Evolutionary conservation across 2,329 filamentous ascomycete species (phyloP), one percentile per base, ranked within the genome.

Genomic region (Fusarium sp.): DNA sequence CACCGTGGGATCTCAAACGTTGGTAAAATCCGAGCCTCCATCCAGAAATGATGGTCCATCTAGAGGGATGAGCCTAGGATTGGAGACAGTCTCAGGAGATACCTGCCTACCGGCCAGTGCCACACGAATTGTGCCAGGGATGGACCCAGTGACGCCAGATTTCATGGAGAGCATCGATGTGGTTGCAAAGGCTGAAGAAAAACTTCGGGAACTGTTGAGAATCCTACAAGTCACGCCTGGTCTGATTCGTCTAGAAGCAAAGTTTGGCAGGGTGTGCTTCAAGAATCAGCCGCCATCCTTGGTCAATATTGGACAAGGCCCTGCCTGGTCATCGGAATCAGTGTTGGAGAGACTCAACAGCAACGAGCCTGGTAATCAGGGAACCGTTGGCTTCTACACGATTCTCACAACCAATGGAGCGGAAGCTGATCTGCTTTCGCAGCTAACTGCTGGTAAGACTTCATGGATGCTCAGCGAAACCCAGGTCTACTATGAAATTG

Each of bases 231-330:
- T 75, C 9, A 69, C 67, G 0, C 77, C 81, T 8, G 81, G 81
- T 2, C 59, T 63, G 9, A 38, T 81, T 16, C 71, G 66, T 7
- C 47, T 82, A 10, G 69, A 77, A 42, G 65, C 78, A 34, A 71
- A 71, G 16, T 79, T 82, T 52, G 81, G 81, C 2, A 78, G 81
- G 4, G 65, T 81, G 10, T 81, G 79, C 57, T 40, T 80, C 37
- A 78, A 75, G 29, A 66, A 79, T 10, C 27, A 73, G 14, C 59
- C 40, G 6, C 67, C 65, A 16, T 62, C 67, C 14, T 24, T 73
- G 7, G 76, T 81, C 34, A 67, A 76, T 35, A 56, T 70, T 34
- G 75, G 72, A 2, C 34, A 62, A 45, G 78, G 72, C 1, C 77
- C 77, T 9, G 69, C 65, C 11, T 77, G 75, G 66, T 42, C 42